Evolutionary conservation across 1,284 basidiomycete genomes (phyloP).

Genomic region (Cryptococcus floricola): DNA sequence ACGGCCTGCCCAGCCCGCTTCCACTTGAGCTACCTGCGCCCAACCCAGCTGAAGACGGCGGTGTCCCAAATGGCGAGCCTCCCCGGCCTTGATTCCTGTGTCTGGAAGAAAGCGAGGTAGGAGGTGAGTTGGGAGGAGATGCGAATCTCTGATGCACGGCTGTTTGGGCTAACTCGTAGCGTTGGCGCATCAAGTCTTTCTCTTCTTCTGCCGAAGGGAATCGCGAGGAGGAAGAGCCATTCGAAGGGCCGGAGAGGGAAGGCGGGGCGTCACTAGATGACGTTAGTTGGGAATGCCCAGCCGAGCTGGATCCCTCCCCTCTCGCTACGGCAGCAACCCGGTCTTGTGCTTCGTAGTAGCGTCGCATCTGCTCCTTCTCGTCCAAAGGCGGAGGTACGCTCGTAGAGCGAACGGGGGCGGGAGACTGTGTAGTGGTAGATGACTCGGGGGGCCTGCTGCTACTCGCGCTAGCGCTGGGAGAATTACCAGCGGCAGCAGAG

Average conservation of each 20-base stretch:
- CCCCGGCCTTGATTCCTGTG: background rate
- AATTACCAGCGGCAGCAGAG: background rate
- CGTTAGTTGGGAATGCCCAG: background rate
- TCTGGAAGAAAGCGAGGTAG: background rate
- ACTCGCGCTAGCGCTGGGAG: background rate
- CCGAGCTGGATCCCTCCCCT: background rate
- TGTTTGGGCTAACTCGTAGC: background rate
- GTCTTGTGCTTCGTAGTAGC: slow-evolving; percentile 59
- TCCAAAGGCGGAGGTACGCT: slow-evolving; percentile 1
- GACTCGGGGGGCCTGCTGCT: too few species aligned
- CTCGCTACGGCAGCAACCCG: slow-evolving; percentile 14
- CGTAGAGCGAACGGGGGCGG: background rate
- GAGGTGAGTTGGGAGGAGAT: background rate
- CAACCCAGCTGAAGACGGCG: background rate
- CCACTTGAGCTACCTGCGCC: slow-evolving; percentile 9
- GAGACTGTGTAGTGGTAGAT: background rate
- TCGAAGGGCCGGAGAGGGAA: background rate
- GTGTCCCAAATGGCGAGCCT: background rate
- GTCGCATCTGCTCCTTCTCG: slow-evolving; percentile 46
- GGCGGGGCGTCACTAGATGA: background rate
- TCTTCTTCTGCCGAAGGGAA: background rate
- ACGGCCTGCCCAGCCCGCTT: background rate
- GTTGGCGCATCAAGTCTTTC: background rate
- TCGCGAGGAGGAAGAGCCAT: background rate
- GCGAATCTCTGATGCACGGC: background rate